phyloP scores from a whole-genome alignment of 169 alveolate genomes.

The Plasmodium adleri region DNA sequence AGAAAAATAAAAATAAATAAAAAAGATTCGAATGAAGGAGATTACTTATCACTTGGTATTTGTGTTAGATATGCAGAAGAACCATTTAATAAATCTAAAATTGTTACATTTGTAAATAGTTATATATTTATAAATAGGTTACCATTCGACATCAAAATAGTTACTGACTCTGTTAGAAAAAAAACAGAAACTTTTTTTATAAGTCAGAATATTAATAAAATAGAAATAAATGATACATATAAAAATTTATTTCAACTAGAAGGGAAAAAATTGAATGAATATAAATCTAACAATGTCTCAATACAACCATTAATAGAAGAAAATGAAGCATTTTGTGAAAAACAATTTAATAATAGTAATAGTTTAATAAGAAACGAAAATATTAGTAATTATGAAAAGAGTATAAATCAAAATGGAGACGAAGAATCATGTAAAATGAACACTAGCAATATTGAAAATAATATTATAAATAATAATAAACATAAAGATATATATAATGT shows the following conservation, averaged over 20 bases:
- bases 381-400: not conserved
- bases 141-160: slow-evolving; percentile 84
- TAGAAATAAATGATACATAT: slow-evolving; percentile 45
- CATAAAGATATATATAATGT: not conserved
- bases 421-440: slow-evolving; percentile 12
- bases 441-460: slow-evolving; percentile 3
- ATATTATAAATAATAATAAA: not conserved
- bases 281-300: slow-evolving; percentile 11
- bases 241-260: slow-evolving; percentile 35
- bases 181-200: slow-evolving; percentile 19
- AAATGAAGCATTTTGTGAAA: not conserved
- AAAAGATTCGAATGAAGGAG: slow-evolving; percentile 65
- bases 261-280: not conserved
- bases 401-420: slow-evolving; percentile 6
- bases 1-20: slow-evolving; percentile 42
- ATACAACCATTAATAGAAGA: slow-evolving; percentile 1
- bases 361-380: not conserved
- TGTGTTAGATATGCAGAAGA: slow-evolving; percentile 87
- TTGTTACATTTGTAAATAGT: slow-evolving; percentile 85
- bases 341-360: not conserved
- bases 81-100: slow-evolving; percentile 84
- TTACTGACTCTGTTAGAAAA: slow-evolving; percentile 19
- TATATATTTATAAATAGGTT: slow-evolving; percentile 85
- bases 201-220: slow-evolving; percentile 1
- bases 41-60: slow-evolving; percentile 80